Base-by-base conservation (phyloP, 2,329 filamentous ascomycete genomes). In the Xenosphaeropsis pyriputrescens region DNA sequence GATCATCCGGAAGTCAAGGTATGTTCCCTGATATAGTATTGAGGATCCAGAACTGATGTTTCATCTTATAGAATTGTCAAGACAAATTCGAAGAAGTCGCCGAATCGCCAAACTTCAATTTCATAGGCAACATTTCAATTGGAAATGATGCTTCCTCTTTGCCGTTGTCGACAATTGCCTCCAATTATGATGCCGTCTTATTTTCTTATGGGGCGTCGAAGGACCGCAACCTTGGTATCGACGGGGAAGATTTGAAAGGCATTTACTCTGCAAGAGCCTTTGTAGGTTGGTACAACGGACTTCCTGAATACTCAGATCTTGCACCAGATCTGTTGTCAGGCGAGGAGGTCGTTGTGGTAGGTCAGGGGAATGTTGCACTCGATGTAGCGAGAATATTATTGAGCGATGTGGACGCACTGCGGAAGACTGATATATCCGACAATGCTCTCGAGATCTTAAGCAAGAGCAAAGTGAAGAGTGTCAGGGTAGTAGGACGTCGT, bases 1-100 rank as follows among this genome's bases (percentile, higher is more conserved):
- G 91, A 98, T 56, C 91, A 98, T 60, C 89, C 91, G 1, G 89
- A 98, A 62, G 91, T 98, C 47, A 98, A 98, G 75, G 85, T 91
- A 41, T 31, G 15, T 38, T 34, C 17, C 4, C 31, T 18, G 15
- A 16, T 22, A 17, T 18, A 18, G 15, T 41, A 22, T 26, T 26
- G 22, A 26, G 3, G 22, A 5, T 11, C 3, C 22, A 26, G 39
- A 16, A 17, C 41, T 48, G 39, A 51, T 22, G 12, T 16, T 19
- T 14, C 11, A 16, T 15, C 30, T 12, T 36, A 14, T 52, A 93
- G 85, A 96, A 95, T 55, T 96, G 89, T 56, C 79, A 93, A 63
- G 85, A 91, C 12, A 94, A 85, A 50, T 95, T 98, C 50, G 76
- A 82, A 45, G 82, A 94, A 54, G 82, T 96, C 30, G 91, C 89